Percentiles rank a stretch among this genome's conserved stretches.
Evolutionary conservation across 805 yeast species (phyloP).

Genomic region (Candida tammaniensis): DNA sequence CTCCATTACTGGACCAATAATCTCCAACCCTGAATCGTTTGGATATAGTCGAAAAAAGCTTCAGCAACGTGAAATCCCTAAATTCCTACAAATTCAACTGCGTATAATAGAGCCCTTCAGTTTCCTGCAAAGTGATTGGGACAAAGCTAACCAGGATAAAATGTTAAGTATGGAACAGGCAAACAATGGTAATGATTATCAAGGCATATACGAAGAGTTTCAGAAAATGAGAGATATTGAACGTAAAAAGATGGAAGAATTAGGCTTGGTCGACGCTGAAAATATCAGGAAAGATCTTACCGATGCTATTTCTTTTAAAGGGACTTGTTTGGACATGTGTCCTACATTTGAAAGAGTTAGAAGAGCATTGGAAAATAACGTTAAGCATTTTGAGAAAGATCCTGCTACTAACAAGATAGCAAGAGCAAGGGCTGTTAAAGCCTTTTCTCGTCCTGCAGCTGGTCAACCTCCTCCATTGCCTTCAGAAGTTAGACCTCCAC

Average conservation of each 20-base stretch:
- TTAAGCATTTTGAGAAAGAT: constrained; percentile 72
- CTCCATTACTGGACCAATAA: constrained; percentile 26
- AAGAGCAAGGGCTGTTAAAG: constrained; percentile 68
- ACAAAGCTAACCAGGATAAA: constrained; percentile 61
- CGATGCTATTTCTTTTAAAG: constrained; percentile 85
- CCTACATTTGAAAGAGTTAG: constrained; percentile 90
- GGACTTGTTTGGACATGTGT: constrained; percentile 92
- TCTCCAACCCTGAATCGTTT: constrained; percentile 24
- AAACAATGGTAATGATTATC: constrained; percentile 52
- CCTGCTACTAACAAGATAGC: constrained; percentile 53
- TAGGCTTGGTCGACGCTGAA: constrained; percentile 84
- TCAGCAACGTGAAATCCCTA: constrained; percentile 30
- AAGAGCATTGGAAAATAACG: constrained; percentile 83
- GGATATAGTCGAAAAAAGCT: constrained; percentile 24
- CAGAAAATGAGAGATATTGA: constrained; percentile 73
- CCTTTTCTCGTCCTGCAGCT: constrained; percentile 95
- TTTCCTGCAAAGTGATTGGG: constrained; percentile 59
- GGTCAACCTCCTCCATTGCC: constrained; percentile 98
- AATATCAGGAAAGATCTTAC: constrained; percentile 76
- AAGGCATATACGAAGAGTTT: constrained; percentile 71
- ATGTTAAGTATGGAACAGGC: constrained; percentile 52
- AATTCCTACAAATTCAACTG: constrained; percentile 34
- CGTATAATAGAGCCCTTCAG: constrained; percentile 31
- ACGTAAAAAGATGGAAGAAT: constrained; percentile 70
- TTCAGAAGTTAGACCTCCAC: constrained; percentile 95